A percentile compares a stretch with the other conserved stretches of the same genome.
These are phyloP conservation scores for Boletus insuetus DNA, from an alignment of 768 basidiomycete species.

Conservation along the genomic window DNA sequence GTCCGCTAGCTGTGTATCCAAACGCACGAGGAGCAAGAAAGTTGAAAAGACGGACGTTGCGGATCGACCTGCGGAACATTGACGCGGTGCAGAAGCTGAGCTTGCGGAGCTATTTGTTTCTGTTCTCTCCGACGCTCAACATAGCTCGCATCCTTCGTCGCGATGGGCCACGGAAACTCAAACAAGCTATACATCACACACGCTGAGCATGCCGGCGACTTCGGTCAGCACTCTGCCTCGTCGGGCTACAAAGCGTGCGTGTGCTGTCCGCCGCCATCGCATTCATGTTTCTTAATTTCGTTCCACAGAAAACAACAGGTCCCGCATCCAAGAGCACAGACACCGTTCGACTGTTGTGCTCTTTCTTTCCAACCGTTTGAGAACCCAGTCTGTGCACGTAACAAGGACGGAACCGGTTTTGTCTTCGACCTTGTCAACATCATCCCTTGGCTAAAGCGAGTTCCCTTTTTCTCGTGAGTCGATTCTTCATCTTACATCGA, in stretches of 20 bases:
- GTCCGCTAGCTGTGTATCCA: slow-evolving; percentile 16
- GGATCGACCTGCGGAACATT: slow-evolving; percentile 30
- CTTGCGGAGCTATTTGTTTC: slow-evolving; percentile 3
- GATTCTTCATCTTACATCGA: slow-evolving; percentile 8
- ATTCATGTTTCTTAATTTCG: slow-evolving; percentile 3
- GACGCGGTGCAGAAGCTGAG: not conserved
- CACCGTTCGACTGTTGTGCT: slow-evolving; percentile 90
- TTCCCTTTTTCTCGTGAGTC: slow-evolving; percentile 11
- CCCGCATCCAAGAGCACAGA: slow-evolving; percentile 59
- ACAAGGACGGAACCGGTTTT: slow-evolving; percentile 71
- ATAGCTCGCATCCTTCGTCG: not conserved
- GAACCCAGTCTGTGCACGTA: slow-evolving; percentile 85
- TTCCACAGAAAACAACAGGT: slow-evolving; percentile 60
- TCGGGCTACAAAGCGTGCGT: slow-evolving; percentile 72
- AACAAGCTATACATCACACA: slow-evolving; percentile 88
- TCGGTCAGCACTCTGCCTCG: slow-evolving; percentile 81
- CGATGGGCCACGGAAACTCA: slow-evolving; percentile 84
- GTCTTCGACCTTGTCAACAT: slow-evolving; percentile 93
- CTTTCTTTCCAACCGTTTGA: slow-evolving; percentile 87
- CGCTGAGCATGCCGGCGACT: slow-evolving; percentile 77
- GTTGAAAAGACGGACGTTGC: slow-evolving; percentile 35
- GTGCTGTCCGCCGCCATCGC: slow-evolving; percentile 3
- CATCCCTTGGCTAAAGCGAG: slow-evolving; percentile 91
- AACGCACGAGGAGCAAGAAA: slow-evolving; percentile 41
- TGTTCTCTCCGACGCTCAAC: slow-evolving; percentile 1